Conservation (phyloP, 202 grass and related monocot species). For the Zizania palustris region DNA sequence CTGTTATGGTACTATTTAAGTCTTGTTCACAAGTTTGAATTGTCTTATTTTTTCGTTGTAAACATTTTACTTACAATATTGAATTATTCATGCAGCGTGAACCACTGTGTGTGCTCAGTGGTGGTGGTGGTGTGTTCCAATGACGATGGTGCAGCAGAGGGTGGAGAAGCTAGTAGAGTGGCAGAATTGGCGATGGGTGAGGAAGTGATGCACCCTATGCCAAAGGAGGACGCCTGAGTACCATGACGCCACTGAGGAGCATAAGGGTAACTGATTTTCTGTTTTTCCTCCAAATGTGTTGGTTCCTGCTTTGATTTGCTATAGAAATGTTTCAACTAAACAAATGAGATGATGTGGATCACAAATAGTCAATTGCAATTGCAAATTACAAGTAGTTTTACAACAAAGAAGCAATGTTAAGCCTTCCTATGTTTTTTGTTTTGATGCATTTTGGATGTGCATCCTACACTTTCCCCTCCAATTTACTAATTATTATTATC, state of each 20-base stretch:
- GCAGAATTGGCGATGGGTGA: not conserved
- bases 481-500: too few species aligned
- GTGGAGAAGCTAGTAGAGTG: not conserved
- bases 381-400: not conserved
- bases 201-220: conserved; percentile 66
- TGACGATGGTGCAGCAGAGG: conserved; percentile 49
- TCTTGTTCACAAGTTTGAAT: too few species aligned
- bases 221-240: conserved; percentile 82
- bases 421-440: not conserved
- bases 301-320: conserved; percentile 3
- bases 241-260: conserved; percentile 75
- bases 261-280: conserved; percentile 65
- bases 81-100: too few species aligned
- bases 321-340: not conserved
- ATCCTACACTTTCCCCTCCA: too few species aligned
- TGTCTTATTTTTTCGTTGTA: too few species aligned
- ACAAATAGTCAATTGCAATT: not conserved
- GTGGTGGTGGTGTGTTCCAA: conserved; percentile 81
- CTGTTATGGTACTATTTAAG: too few species aligned
- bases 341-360: conserved; percentile 7
- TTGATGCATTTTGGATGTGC: not conserved
- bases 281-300: conserved; percentile 1
- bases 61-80: too few species aligned
- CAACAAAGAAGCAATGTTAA: not conserved
- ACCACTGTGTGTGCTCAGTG: conserved; percentile 89